Base-by-base conservation (phyloP, 2,329 filamentous ascomycete species). In the Chrysosphaeria jannelii region DNA sequence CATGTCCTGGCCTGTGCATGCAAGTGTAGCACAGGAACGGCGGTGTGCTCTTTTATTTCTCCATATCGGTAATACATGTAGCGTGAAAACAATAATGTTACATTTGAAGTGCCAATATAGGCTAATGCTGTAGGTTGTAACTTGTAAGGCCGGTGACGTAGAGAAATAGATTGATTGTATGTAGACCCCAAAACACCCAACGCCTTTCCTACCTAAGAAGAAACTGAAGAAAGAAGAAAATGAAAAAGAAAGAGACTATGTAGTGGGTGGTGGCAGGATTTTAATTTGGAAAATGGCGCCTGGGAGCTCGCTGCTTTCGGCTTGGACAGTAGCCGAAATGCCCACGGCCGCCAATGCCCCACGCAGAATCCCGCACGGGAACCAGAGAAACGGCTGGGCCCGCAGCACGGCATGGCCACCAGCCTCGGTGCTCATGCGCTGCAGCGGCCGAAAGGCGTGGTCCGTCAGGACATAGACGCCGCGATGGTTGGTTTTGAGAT, bases 381-480 rank as follows among this genome's bases (percentile, higher is more conserved):
- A 91, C 60, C 76, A 91, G 9, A 97, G 53, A 42, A 88, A 91
- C 70, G 72, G 68, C 39, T 88, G 74, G 13, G 78, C 78, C 35
- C 65, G 56, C 11, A 57, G 47, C 23, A 79, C 57, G 10, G 69
- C 71, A 39, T 75, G 66, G 8, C 67, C 65, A 19, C 68, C 61
- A 10, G 62, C 52, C 35, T 81, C 69, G 32, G 78, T 71, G 37
- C 71, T 81, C 79, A 93, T 91, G 23, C 78, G 60, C 17, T 65
- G 58, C 33, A 97, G 68, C 0, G 81, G 79, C 23, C 75, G 68
- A 48, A 97, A 97, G 7, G 68, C 53, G 40, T 78, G 78, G 46
- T 97, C 85, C 9, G 81, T 93, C 24, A 97, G 51, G 20, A 97
- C 85, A 43, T 91, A 97, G 34, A 93, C 78, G 23, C 85, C 85